phyloP scores from a whole-genome alignment of 2,329 filamentous ascomycete species.

The Ophiostoma sp. region DNA sequence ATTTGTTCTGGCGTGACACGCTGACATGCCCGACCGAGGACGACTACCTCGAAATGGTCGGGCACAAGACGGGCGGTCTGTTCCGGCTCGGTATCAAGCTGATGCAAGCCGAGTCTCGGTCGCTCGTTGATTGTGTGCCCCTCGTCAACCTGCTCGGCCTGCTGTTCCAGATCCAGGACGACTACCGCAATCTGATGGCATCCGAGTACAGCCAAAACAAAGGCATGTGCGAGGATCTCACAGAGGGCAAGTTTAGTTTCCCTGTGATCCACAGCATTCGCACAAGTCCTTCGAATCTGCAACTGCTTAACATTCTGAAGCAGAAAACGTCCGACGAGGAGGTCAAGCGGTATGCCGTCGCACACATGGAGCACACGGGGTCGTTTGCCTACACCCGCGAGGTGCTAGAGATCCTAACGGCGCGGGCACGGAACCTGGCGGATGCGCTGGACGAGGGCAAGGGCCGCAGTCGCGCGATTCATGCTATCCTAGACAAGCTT shows the following conservation, averaged over 20 bases:
- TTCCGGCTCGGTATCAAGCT: constrained; percentile 81
- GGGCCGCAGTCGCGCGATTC: constrained; percentile 53
- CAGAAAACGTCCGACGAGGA: constrained; percentile 82
- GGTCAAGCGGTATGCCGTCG: constrained; percentile 85
- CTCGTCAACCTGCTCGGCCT: constrained; percentile 81
- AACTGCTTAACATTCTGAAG: constrained; percentile 86
- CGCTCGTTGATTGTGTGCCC: constrained; percentile 64
- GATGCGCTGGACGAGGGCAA: constrained; percentile 58
- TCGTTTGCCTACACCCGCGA: constrained; percentile 80
- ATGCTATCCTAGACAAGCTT: constrained; percentile 65
- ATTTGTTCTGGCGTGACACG: constrained; percentile 83
- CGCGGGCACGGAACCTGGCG: constrained; percentile 57
- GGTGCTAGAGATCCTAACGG: constrained; percentile 59
- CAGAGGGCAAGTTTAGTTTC: constrained; percentile 95
- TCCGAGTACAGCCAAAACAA: constrained; percentile 80
- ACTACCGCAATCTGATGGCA: constrained; percentile 81
- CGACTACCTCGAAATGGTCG: constrained; percentile 86
- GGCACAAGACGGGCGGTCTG: constrained; percentile 82
- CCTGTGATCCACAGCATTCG: constrained; percentile 92
- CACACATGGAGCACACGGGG: constrained; percentile 83
- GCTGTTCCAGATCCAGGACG: constrained; percentile 86
- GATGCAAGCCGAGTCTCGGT: constrained; percentile 69
- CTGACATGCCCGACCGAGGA: constrained; percentile 78
- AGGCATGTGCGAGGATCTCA: constrained; percentile 90
- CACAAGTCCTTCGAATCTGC: constrained; percentile 63